phyloP scores from a whole-genome alignment of 208 protist genomes.

The Crithidia brevicula region DNA sequence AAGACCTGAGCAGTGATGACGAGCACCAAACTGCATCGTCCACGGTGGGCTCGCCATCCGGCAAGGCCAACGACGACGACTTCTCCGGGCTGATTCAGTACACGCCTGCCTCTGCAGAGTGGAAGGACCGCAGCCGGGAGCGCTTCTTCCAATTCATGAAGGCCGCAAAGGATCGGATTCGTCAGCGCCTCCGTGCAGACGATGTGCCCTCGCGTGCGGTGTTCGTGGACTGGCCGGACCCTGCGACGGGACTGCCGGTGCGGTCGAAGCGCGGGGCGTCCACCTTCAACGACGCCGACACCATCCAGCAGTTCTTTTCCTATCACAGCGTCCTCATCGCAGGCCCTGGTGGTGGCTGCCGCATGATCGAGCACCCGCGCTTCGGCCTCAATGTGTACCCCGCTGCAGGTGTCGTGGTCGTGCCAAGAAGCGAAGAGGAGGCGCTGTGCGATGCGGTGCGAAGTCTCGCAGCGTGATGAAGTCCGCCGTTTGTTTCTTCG shows the following conservation, averaged over 20 bases:
- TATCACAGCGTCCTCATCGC: conserved; percentile 48
- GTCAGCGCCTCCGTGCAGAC: not conserved
- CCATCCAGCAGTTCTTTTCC: conserved; percentile 51
- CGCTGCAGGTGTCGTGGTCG: conserved; percentile 32
- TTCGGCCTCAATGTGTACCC: conserved; percentile 57
- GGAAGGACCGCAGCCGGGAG: conserved; percentile 55
- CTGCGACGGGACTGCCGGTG: conserved; percentile 54
- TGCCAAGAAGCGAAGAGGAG: conserved; percentile 21
- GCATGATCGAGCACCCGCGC: conserved; percentile 54
- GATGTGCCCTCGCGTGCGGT: not conserved
- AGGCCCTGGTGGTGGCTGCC: conserved; percentile 45
- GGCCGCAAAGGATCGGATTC: conserved; percentile 8
- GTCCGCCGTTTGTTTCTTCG: not conserved
- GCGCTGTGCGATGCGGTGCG: conserved; percentile 21
- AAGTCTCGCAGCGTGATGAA: conserved; percentile 18
- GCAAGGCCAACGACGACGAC: conserved; percentile 12
- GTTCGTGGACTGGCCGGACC: conserved; percentile 61
- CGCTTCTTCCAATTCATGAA: conserved; percentile 52
- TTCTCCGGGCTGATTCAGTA: conserved; percentile 44
- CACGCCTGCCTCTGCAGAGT: conserved; percentile 31
- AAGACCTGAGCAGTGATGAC: conserved; percentile 31
- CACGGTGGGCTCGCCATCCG: not conserved
- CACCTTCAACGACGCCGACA: conserved; percentile 44
- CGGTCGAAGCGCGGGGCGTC: conserved; percentile 29
- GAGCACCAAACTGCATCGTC: conserved; percentile 7